Conservation (phyloP, 495 filamentous ascomycete species). For the Tuber magnatum region DNA sequence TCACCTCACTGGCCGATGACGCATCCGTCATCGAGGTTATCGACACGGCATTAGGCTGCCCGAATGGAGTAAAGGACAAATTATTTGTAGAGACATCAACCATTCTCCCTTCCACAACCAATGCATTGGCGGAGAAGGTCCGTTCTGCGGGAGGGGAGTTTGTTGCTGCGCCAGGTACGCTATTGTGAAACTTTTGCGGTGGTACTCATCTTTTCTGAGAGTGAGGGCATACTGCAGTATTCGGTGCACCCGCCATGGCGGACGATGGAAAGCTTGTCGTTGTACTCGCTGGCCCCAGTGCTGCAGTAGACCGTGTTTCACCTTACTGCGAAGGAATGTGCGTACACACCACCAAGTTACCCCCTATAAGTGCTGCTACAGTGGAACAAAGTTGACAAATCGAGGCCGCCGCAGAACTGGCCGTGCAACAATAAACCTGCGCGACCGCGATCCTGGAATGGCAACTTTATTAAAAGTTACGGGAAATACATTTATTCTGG, state of each 20-base stretch:
- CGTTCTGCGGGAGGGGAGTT: constrained; percentile 58
- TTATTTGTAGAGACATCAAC: constrained; percentile 82
- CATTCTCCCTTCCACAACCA: constrained; percentile 75
- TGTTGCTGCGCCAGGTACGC: constrained; percentile 59
- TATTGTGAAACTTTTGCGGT: not conserved
- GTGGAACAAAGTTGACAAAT: not conserved
- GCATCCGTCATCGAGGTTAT: constrained; percentile 57
- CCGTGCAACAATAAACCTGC: constrained; percentile 62
- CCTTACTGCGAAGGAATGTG: constrained; percentile 71
- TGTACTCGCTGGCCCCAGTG: constrained; percentile 63
- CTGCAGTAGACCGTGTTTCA: constrained; percentile 55
- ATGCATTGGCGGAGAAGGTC: constrained; percentile 53
- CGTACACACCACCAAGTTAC: constrained; percentile 4
- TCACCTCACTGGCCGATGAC: constrained; percentile 78
- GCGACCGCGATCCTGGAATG: constrained; percentile 52
- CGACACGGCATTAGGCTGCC: constrained; percentile 47
- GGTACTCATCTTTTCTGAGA: not conserved
- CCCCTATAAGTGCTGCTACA: not conserved
- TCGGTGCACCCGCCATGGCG: constrained; percentile 73
- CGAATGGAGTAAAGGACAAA: constrained; percentile 54
- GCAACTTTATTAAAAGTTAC: constrained; percentile 68
- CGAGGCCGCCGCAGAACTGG: constrained; percentile 46
- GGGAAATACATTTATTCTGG: constrained; percentile 80
- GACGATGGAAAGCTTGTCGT: constrained; percentile 59
- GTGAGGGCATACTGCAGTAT: constrained; percentile 47